Evolutionary conservation across 768 basidiomycete genomes (phyloP).

Genomic region (Boletus rex-veris): DNA sequence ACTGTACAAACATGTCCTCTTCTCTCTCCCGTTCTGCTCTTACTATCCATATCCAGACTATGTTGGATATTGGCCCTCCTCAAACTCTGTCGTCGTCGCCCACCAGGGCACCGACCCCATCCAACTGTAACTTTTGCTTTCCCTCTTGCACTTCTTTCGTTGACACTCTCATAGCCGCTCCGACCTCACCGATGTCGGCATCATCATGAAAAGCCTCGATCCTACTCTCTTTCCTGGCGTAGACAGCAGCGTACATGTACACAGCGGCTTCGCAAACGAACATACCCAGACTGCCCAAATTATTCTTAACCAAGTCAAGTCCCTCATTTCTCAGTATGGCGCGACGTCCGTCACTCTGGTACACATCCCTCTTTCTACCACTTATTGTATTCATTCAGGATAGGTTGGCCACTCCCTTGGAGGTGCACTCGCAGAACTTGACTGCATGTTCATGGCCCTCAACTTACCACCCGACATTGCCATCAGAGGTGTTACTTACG

Average conservation of each 20-base stretch:
- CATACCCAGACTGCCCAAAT: slow-evolving; percentile 45
- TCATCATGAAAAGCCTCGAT: slow-evolving; percentile 39
- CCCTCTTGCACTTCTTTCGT: neutral
- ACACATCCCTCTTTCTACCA: slow-evolving; percentile 5
- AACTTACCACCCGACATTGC: slow-evolving; percentile 41
- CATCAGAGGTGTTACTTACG: slow-evolving; percentile 32
- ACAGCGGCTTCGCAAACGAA: slow-evolving; percentile 51
- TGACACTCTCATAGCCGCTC: slow-evolving; percentile 37
- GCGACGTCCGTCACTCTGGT: slow-evolving; percentile 43
- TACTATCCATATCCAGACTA: slow-evolving; percentile 35
- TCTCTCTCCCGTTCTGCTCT: neutral
- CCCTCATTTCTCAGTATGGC: slow-evolving; percentile 36
- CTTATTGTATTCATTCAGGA: neutral
- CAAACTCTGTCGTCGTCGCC: slow-evolving; percentile 53
- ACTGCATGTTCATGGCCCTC: slow-evolving; percentile 45
- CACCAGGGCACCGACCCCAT: slow-evolving; percentile 62
- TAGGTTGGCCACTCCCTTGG: slow-evolving; percentile 51
- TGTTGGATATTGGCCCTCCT: slow-evolving; percentile 53
- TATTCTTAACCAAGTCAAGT: slow-evolving; percentile 44
- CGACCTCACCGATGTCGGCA: slow-evolving; percentile 47
- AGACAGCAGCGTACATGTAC: slow-evolving; percentile 40
- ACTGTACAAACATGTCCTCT: slow-evolving; percentile 34
- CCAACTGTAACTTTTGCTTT: slow-evolving; percentile 39
- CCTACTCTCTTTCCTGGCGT: slow-evolving; percentile 54
- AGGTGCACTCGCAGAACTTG: slow-evolving; percentile 50